Evolutionary conservation across 2,329 filamentous ascomycete species (phyloP).

Genomic region (Chrysosporium queenslandicum): DNA sequence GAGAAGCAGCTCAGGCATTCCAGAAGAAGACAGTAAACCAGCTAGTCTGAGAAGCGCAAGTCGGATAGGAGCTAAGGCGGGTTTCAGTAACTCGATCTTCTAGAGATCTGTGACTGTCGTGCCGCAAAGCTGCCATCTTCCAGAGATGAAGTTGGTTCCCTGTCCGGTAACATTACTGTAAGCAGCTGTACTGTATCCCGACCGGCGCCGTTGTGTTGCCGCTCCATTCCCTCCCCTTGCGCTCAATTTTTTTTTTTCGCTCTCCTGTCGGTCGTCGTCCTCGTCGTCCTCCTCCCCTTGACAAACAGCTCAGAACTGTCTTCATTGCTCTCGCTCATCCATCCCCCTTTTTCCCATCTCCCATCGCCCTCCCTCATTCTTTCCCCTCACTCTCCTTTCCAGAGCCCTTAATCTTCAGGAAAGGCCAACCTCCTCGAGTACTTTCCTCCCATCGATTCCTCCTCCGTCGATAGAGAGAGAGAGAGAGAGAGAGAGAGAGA

Average conservation of each 20-base stretch:
- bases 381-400: constrained; percentile 18
- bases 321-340: constrained; percentile 22
- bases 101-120: neutral
- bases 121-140: neutral
- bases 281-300: constrained; percentile 16
- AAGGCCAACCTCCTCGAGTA: constrained; percentile 6
- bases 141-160: neutral
- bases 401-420: neutral
- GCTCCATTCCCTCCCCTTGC: constrained; percentile 4
- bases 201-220: constrained; percentile 13
- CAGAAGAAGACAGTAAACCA: no score
- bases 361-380: constrained; percentile 17
- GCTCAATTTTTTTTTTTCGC: constrained; percentile 18
- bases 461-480: neutral
- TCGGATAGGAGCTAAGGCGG: neutral
- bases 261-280: no score
- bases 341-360: constrained; percentile 10
- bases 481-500: no score
- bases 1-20: neutral
- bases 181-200: constrained; percentile 1
- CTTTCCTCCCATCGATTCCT: constrained; percentile 1
- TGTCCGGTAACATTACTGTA: neutral
- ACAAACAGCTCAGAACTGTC: constrained; percentile 19
- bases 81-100: neutral
- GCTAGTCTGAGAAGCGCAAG: no score